Conservation (phyloP, 2,329 filamentous ascomycete genomes). For the Aureobasidium leucospermi region DNA sequence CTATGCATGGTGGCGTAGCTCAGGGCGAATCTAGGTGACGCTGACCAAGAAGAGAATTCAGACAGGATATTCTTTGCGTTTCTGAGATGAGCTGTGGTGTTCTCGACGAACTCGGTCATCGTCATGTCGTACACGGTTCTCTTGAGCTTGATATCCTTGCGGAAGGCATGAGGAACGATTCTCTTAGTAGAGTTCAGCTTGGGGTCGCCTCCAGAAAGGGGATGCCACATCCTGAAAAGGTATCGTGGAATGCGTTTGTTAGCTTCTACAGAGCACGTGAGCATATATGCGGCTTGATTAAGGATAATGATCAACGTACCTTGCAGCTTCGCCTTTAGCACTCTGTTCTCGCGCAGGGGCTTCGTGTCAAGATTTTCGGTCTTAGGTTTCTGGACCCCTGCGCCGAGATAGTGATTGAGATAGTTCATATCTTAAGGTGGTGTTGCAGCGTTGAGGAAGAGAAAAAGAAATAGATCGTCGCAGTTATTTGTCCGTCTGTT, state of each 20-base stretch:
- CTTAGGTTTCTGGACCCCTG: too few relatives aligned
- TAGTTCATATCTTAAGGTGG: too few relatives aligned
- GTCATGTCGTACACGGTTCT: background rate
- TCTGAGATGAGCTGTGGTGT: background rate
- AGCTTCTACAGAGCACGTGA: background rate
- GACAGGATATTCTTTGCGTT: background rate
- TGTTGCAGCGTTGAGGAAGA: too few relatives aligned
- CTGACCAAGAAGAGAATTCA: constrained; percentile 1
- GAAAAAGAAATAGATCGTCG: too few relatives aligned
- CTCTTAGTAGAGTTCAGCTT: background rate
- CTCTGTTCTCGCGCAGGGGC: background rate
- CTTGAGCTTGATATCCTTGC: background rate
- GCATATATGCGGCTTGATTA: background rate
- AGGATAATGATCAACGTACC: background rate
- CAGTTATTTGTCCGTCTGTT: too few relatives aligned
- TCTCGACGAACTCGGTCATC: background rate
- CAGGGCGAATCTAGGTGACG: background rate
- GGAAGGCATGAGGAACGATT: background rate
- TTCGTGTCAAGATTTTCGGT: background rate
- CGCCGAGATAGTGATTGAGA: too few relatives aligned
- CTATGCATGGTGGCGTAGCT: background rate
- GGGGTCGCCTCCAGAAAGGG: background rate
- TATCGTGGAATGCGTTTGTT: background rate
- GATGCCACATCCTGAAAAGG: background rate
- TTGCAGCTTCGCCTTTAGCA: background rate